phyloP scores from a whole-genome alignment of 1,139 yeast species.

The Candida pseudoviswanathii region DNA sequence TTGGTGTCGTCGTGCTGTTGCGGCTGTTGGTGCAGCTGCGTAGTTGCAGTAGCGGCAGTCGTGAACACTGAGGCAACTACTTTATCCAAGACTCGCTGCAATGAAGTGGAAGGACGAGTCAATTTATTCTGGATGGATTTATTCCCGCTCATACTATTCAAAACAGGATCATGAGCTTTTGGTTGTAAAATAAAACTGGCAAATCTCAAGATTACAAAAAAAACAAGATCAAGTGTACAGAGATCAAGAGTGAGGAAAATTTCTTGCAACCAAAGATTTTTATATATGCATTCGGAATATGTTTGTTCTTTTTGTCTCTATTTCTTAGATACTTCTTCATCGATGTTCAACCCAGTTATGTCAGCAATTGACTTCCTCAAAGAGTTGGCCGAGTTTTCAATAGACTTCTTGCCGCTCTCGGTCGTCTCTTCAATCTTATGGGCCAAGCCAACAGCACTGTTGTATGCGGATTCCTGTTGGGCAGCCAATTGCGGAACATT shows the following conservation, averaged over 20 bases:
- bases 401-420: constrained; percentile 37
- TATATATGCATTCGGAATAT: background rate
- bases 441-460: constrained; percentile 49
- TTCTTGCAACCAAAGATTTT: constrained; percentile 1
- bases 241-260: background rate
- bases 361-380: constrained; percentile 55
- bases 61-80: constrained; percentile 24
- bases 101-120: constrained; percentile 33
- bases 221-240: background rate
- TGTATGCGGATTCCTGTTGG: constrained; percentile 55
- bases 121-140: constrained; percentile 9
- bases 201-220: constrained; percentile 1
- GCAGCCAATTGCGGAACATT: constrained; percentile 67
- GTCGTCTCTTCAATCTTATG: constrained; percentile 43
- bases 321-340: constrained; percentile 60
- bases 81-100: constrained; percentile 32
- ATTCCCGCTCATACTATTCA: constrained; percentile 1
- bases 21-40: constrained; percentile 9
- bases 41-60: constrained; percentile 7
- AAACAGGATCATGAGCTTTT: background rate
- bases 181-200: background rate
- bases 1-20: constrained; percentile 8
- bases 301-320: constrained; percentile 9
- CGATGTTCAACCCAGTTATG: constrained; percentile 68
- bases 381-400: constrained; percentile 42